Evolutionary conservation across 768 basidiomycete species (phyloP).

Genomic region (Mycena amicta): DNA sequence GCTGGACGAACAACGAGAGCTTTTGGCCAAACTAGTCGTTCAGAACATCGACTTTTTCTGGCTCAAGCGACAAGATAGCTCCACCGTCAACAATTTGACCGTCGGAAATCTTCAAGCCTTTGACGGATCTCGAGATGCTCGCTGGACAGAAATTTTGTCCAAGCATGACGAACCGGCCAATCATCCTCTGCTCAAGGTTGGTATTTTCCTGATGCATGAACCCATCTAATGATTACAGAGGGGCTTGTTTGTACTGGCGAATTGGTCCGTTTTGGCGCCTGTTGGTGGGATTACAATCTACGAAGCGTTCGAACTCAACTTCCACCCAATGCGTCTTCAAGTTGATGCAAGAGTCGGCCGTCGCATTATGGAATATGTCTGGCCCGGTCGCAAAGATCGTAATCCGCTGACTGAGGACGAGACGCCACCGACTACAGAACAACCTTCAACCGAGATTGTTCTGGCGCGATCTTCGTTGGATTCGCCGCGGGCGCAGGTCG

Average conservation of each 20-base stretch:
- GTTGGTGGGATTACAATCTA: conserved; percentile 94
- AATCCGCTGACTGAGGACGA: conserved; percentile 27
- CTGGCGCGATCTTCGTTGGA: conserved; percentile 51
- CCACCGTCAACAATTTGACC: conserved; percentile 74
- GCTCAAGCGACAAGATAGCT: conserved; percentile 86
- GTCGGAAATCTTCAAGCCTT: conserved; percentile 82
- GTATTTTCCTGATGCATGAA: conserved; percentile 13
- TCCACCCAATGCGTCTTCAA: conserved; percentile 87
- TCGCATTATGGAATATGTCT: conserved; percentile 86
- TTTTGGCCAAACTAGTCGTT: conserved; percentile 86
- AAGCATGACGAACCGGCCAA: conserved; percentile 72
- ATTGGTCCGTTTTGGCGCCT: conserved; percentile 84
- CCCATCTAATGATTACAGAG: conserved; percentile 41
- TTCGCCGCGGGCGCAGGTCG: conserved; percentile 41
- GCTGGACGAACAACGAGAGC: conserved; percentile 70
- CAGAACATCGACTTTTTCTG: conserved; percentile 78
- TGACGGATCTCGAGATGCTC: conserved; percentile 79
- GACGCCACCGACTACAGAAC: conserved; percentile 5
- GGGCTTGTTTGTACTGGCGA: conserved; percentile 72
- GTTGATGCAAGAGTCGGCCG: conserved; percentile 82
- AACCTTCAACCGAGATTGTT: conserved; percentile 16
- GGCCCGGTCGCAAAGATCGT: conserved; percentile 63
- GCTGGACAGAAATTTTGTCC: conserved; percentile 86
- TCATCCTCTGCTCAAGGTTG: conserved; percentile 73
- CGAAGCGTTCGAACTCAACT: conserved; percentile 74